Percentiles rank a stretch among this genome's conserved stretches.
These are phyloP conservation scores for Agaricus subrufescens DNA, from an alignment of 768 basidiomycete genomes.

Conservation along the genomic window DNA sequence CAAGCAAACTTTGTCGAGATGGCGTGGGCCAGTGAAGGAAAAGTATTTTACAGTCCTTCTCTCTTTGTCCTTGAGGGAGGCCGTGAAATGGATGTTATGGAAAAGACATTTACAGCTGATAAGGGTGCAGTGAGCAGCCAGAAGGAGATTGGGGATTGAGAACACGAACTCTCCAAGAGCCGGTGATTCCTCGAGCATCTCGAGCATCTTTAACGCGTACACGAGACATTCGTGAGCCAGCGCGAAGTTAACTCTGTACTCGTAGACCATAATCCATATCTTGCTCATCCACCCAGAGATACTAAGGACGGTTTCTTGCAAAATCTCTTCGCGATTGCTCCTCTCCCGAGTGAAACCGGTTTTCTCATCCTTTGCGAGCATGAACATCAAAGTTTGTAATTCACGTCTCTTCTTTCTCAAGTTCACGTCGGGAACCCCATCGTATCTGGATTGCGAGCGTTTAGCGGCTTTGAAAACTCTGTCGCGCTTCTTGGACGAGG, in stretches of 20 bases:
- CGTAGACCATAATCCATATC: slow-evolving; percentile 60
- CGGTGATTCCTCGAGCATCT: slow-evolving; percentile 33
- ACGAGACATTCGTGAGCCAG: slow-evolving; percentile 54
- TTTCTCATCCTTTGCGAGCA: slow-evolving; percentile 51
- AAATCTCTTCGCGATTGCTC: slow-evolving; percentile 49
- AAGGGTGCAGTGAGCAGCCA: not conserved
- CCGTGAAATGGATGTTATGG: slow-evolving; percentile 39
- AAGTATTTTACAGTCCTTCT: slow-evolving; percentile 47
- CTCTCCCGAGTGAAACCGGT: slow-evolving; percentile 47
- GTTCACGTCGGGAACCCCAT: slow-evolving; percentile 44
- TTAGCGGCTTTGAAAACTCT: slow-evolving; percentile 32
- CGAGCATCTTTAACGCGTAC: slow-evolving; percentile 42
- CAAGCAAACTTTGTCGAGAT: slow-evolving; percentile 40
- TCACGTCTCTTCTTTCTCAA: slow-evolving; percentile 51
- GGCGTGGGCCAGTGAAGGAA: slow-evolving; percentile 40
- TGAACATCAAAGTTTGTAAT: slow-evolving; percentile 45
- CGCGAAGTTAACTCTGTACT: slow-evolving; percentile 46
- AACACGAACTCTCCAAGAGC: slow-evolving; percentile 34
- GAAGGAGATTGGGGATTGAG: not conserved
- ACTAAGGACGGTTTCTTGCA: slow-evolving; percentile 51
- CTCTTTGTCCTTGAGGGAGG: slow-evolving; percentile 36
- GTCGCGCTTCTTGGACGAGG: slow-evolving; percentile 33
- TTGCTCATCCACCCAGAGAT: slow-evolving; percentile 56
- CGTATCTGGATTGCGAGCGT: slow-evolving; percentile 31
- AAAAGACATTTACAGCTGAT: slow-evolving; percentile 53